Base-by-base conservation (phyloP, 2,329 filamentous ascomycete genomes). In the Sporothrix globosa region DNA sequence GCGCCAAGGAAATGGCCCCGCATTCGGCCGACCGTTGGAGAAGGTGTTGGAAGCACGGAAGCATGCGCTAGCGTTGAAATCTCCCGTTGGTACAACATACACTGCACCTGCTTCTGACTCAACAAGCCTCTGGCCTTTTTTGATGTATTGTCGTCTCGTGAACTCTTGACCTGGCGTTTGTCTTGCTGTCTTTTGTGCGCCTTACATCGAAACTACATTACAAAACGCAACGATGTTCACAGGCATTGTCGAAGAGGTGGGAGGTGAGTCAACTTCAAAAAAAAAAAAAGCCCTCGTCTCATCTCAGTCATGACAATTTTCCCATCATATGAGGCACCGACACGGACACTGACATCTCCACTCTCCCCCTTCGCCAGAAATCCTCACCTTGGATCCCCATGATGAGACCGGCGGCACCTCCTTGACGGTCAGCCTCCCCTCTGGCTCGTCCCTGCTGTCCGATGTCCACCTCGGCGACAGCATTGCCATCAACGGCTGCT, bases 401-500 rank as follows among this genome's bases (percentile, higher is more conserved):
- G 93, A 97, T 81, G 87, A 89, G 79, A 91, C 92, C 72, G 92
- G 92, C 78, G 95, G 96, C 77, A 97, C 94, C 67, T 96, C 93
- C 56, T 86, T 98, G 77, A 97, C 92, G 74, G 96, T 99, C 80
- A 86, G 88, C 74, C 85, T 94, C 75, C 83, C 85, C 14, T 82
- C 86, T 10, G 83, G 83, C 74, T 90, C 90, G 71, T 83, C 85
- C n/a, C 92, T 99, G 72, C 90, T 99, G 74, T 85, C 83, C 48
- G 96, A 97, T 80, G 91, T 88, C 74, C 89, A 93, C 75, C 84
- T 97, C 30, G 96, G 96, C 74, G 96, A 99, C 84, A 96, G 92
- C 78, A 98, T 99, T 80, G 88, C 90, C 79, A 87, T 99, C 79
- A 99, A 99, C 82, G 96, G 96, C 77, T 94, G 93, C 77, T 99